These are phyloP conservation scores for Trametes pubescens DNA, from an alignment of 1,284 basidiomycete species.

Conservation along the genomic window DNA sequence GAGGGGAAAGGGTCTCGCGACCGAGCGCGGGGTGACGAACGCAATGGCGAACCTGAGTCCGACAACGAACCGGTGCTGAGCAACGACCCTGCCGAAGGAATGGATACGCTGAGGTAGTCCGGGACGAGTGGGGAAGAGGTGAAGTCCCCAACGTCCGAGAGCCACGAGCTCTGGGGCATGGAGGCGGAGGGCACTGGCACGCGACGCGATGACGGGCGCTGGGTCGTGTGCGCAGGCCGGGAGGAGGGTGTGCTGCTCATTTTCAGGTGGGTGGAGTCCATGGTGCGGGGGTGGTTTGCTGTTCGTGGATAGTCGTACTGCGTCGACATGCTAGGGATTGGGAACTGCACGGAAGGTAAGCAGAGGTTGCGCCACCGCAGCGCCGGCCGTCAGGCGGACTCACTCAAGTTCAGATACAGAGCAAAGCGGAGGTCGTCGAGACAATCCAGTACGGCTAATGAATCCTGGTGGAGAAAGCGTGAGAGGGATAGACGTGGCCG, in stretches of 20 bases:
- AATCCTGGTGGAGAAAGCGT: conserved; percentile 21
- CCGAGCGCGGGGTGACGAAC: conserved; percentile 21
- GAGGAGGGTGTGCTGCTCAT: conserved; percentile 25
- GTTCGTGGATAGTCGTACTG: conserved; percentile 30
- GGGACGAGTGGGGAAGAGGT: conserved; percentile 5
- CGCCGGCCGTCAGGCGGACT: conserved; percentile 8
- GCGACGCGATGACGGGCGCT: conserved; percentile 19
- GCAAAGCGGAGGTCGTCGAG: conserved; percentile 26
- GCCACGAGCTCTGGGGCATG: conserved; percentile 28
- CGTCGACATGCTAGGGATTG: conserved; percentile 29
- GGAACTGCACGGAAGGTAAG: background rate
- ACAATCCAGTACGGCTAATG: conserved; percentile 28
- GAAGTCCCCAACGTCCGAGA: conserved; percentile 28
- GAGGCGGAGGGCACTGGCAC: conserved; percentile 26
- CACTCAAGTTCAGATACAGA: conserved; percentile 23
- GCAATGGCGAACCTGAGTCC: conserved; percentile 26
- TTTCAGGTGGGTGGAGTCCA: conserved; percentile 26
- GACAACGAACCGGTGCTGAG: conserved; percentile 24
- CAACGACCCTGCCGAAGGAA: conserved; percentile 21
- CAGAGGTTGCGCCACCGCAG: background rate
- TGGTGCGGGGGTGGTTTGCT: conserved; percentile 23
- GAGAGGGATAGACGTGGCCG: conserved; percentile 20
- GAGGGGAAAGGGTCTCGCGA: conserved; percentile 27
- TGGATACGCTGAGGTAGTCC: conserved; percentile 20
- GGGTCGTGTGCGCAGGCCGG: conserved; percentile 17